Evolutionary conservation across 2,329 filamentous ascomycete species (phyloP), one percentile per base, ranked within the genome.

Genomic region (Claviceps lovelessii): DNA sequence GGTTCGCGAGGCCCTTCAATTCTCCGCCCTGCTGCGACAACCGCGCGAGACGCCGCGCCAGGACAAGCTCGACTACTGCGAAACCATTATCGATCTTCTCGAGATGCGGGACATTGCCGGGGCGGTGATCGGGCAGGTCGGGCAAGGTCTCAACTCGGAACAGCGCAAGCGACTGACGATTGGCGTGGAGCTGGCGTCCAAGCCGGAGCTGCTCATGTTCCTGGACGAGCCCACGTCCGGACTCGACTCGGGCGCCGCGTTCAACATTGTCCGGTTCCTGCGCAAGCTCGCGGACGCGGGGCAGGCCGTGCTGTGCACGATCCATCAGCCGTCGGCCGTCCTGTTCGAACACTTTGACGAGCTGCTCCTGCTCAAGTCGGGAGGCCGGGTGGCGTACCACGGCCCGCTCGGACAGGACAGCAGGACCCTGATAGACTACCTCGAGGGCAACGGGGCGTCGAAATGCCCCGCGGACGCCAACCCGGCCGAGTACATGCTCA

Each of bases 101-200:
- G 84, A 88, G 62, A 83, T 88, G 77, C 72, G 76, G n/a, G 72
- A 78, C 5, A 80, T 86, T 46, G 82, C 83, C 1, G 80, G 81
- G 5, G 83, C 84, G 1, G 78, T 76, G 0, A 81, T 87, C 6
- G 84, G 84, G 28, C 69, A 69, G 0, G 68, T 76, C 0, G 80
- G 81, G 4, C 72, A 76, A 44, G 83, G 84, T 1, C 69, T 85
- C 5, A 81, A 82, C 56, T 73, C 76, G 29, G 80, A 83, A 60
- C 79, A 81, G 60, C 68, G 77, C 10, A 81, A 80, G 62, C 67
- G 76, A 3, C 64, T 81, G 3, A 80, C 78, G 0, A 80, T 80
- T 45, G 77, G 74, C 10, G 76, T 79, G 4, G 77, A 81, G 57
- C 65, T 81, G 4, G 78, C 77, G 0, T 72, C 74, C 0, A 81